These are phyloP conservation scores for Yamadazyma epiphylla DNA, from an alignment of 1,139 yeast genomes.

Conservation along the genomic window DNA sequence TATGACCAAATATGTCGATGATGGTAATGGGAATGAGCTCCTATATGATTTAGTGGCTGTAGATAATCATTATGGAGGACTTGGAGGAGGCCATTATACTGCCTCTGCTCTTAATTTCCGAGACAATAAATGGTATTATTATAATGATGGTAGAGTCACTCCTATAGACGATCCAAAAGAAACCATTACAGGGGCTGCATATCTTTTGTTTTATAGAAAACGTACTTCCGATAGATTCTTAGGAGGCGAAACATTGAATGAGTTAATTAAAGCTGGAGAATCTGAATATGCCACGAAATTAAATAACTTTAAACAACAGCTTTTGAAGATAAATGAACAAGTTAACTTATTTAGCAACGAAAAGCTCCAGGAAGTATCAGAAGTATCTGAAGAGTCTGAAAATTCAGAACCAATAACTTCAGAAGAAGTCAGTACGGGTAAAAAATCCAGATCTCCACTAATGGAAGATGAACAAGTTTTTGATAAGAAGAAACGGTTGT, in stretches of 20 bases:
- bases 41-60: constrained; percentile 88
- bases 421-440: constrained; percentile 9
- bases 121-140: constrained; percentile 84
- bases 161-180: constrained; percentile 55
- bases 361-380: no score
- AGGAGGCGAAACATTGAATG: constrained; percentile 34
- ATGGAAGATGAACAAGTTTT: constrained; percentile 8
- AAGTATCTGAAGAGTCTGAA: constrained; percentile 13
- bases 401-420: constrained; percentile 17
- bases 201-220: constrained; percentile 76
- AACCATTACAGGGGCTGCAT: constrained; percentile 79
- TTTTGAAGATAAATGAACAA: constrained; percentile 13
- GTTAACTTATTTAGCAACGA: constrained; percentile 13
- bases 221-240: constrained; percentile 30
- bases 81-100: constrained; percentile 98
- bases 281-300: constrained; percentile 14
- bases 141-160: constrained; percentile 79
- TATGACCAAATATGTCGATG: constrained; percentile 52
- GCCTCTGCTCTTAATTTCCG: constrained; percentile 79
- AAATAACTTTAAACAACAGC: constrained; percentile 2
- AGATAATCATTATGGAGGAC: constrained; percentile 93
- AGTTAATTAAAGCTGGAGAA: constrained; percentile 23
- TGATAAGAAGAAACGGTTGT: constrained; percentile 10
- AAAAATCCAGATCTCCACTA: constrained; percentile 19
- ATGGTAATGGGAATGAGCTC: constrained; percentile 28